These are phyloP conservation scores for Talaromyces verruculosus DNA, from an alignment of 2,329 filamentous ascomycete species.

Conservation along the genomic window DNA sequence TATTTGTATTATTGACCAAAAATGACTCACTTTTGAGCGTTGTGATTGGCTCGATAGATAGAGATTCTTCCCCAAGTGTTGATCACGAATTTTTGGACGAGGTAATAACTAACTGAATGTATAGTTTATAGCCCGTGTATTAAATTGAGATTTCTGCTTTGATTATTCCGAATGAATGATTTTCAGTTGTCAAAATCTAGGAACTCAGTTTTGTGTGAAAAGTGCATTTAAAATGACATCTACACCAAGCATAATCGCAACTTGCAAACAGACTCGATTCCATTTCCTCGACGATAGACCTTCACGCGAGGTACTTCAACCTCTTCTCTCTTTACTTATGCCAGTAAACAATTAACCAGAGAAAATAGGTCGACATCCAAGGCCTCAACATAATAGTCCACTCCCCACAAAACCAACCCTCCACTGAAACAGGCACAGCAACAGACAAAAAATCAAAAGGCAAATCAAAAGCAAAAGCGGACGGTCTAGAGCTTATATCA, in stretches of 20 bases:
- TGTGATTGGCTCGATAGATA: conserved; percentile 12
- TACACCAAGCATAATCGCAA: conserved; percentile 53
- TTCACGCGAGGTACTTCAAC: conserved; percentile 47
- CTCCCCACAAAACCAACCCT: conserved; percentile 7
- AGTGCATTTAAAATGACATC: background rate
- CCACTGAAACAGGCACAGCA: background rate
- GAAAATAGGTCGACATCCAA: conserved; percentile 64
- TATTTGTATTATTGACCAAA: conserved; percentile 17
- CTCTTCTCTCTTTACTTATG: background rate
- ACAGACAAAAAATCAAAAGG: conserved; percentile 28
- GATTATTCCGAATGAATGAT: too few relatives aligned
- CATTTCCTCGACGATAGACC: conserved; percentile 58
- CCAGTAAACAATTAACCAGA: background rate
- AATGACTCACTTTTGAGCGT: conserved; percentile 17
- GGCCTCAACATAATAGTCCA: conserved; percentile 53
- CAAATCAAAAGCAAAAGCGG: conserved; percentile 54
- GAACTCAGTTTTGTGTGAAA: too few relatives aligned
- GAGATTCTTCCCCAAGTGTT: background rate
- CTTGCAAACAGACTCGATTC: conserved; percentile 67
- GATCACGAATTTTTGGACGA: background rate
- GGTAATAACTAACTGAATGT: background rate
- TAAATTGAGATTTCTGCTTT: background rate
- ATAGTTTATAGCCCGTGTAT: background rate
- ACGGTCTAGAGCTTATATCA: conserved; percentile 62
- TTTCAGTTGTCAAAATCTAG: too few relatives aligned